Evolutionary conservation across 176 grass and related monocot species (phyloP), one percentile per base, ranked within the genome.

Genomic region (Phragmites australis): DNA sequence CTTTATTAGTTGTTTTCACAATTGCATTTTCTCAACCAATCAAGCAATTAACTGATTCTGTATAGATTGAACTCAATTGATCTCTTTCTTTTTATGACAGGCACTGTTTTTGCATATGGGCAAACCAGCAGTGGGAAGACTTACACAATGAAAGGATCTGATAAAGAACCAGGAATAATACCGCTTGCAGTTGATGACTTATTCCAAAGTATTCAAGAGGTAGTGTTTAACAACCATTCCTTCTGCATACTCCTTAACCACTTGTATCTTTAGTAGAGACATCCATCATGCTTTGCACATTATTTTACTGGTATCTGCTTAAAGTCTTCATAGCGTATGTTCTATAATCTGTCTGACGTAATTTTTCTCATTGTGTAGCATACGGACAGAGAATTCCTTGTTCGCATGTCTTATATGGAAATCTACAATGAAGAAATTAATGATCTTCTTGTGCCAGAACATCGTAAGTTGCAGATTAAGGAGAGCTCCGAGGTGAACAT

Each of bases 341-440:
- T 86, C 52, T 25, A 49, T 63, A 68, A 61, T 83, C 66, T 78
- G 12, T 72, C 75, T 65, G 22, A 74, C 58, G 43, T 53, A 39
- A 3, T 54, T 86, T 79, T 52, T 23, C 27, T 75, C 66, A 51
- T 83, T 23, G 6, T 81, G 58, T 84, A 97, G 95, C 86, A 94
- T 81, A 79, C 76, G 78, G 87, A 93, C 57, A 85, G 95, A 74
- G 95, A 98, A 60, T 98, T 98, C 42, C 88, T 98, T 84, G 76
- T 98, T 50, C 90, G 92, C 12, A 94, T 98, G 95, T 98, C 92
- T 54, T 98, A 98, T 57, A 94, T 98, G 95, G 95, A 98, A 83
- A 94, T 97, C 34, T 97, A 94, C 58, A 97, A 97, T 87, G 94
- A 97, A 87, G 92, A 97, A 51, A 97, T 97, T 65, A 94, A 98